Base-by-base conservation (phyloP, 257 asterid species). In the Thymus mandschuricus region DNA sequence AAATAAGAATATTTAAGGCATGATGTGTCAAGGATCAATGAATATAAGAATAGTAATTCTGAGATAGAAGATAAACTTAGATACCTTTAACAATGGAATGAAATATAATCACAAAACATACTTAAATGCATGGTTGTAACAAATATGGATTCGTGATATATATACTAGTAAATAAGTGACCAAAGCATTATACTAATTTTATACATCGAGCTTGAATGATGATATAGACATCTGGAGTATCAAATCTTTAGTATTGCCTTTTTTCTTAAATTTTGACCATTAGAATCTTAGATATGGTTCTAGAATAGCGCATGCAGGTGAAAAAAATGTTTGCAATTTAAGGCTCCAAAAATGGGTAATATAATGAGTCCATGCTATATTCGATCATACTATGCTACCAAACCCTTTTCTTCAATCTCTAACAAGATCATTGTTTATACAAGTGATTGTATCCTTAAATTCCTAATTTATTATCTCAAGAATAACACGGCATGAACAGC, bases 61-160 rank as follows among this genome's bases (percentile, higher is more conserved):
- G 57, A 63, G 28, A 29, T 41, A 52, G 75, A 68, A 60, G 61
- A 49, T 58, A 29, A 21, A 49, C 30, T 10, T 9, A 10, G 21
- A 38, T 29, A 27, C 15, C 55, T 30, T 49, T n/a, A 15, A 45
- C 10, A 49, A 15, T 44, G 12, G 13, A 30, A 40, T 44, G 27
- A 56, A 45, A 56, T 10, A 45, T 73, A 62, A 58, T 64, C 8
- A 58, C 69, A 55, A 48, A 64, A 41, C 38, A 59, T 12, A 74
- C 28, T 28, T 28, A 59, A 10, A 11, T 51, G 5, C 12, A 45
- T 55, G 54, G 35, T 45, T 73, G 31, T 50, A 69, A 52, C 15
- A 62, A 21, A 69, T 62, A 44, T 33, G 71, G 8, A 28, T 35
- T 69, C 13, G 12, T 33, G 64, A 55, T 35, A 31, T 28, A 63